These are phyloP conservation scores for Esteya vermicola DNA, from an alignment of 2,329 filamentous ascomycete genomes.

Conservation along the genomic window DNA sequence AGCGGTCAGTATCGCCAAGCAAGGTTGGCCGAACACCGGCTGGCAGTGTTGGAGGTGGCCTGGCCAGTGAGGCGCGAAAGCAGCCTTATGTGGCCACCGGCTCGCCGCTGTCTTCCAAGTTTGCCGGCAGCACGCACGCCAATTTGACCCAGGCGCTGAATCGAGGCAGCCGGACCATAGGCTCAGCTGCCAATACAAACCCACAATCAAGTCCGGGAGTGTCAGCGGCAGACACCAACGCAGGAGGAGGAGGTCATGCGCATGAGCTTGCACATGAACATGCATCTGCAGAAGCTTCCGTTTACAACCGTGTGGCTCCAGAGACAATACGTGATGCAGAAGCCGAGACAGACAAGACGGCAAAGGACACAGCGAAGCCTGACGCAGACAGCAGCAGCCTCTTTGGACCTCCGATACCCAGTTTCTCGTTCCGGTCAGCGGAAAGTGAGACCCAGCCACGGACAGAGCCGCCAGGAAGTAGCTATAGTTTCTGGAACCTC, in stretches of 20 bases:
- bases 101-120: conserved; percentile 8
- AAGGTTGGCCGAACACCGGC: conserved; percentile 25
- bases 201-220: too few species aligned
- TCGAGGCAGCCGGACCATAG: too few species aligned
- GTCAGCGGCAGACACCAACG: too few species aligned
- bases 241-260: too few species aligned
- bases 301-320: too few species aligned
- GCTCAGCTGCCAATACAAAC: too few species aligned
- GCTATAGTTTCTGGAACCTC: conserved; percentile 42
- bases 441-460: conserved; percentile 21
- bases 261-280: too few species aligned
- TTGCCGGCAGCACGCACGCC: not conserved
- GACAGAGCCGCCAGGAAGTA: conserved; percentile 24
- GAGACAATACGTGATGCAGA: too few species aligned
- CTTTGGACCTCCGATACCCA: conserved; percentile 36
- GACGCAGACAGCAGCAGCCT: conserved; percentile 3
- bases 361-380: not conserved
- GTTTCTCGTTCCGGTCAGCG: conserved; percentile 33
- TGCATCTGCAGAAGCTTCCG: too few species aligned
- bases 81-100: conserved; percentile 22
- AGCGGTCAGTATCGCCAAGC: conserved; percentile 41
- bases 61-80: conserved; percentile 31
- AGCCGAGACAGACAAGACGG: not conserved
- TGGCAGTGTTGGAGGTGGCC: conserved; percentile 21
- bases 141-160: too few species aligned